A percentile compares a stretch with the other conserved stretches of the same genome.
These are phyloP conservation scores for Erigeron philadelphicus DNA, from an alignment of 140 eudicot genomes.

Conservation along the genomic window DNA sequence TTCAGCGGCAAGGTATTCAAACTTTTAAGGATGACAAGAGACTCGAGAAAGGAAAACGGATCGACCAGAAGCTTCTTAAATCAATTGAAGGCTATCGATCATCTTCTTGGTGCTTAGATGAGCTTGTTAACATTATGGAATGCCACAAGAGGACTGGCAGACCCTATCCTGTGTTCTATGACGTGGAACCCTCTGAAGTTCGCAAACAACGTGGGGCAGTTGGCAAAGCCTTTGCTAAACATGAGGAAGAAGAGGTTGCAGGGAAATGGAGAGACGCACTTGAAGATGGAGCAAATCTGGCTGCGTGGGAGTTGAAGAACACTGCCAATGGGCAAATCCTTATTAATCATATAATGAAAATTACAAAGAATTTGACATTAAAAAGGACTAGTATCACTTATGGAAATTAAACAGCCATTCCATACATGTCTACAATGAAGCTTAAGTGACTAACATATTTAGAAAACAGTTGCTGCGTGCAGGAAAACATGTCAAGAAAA, in stretches of 20 bases:
- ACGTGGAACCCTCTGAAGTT: background rate
- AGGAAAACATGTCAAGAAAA: too few species aligned
- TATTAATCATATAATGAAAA: background rate
- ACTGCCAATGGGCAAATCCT: background rate
- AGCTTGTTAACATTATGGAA: background rate
- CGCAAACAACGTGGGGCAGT: background rate
- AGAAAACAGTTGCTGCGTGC: too few species aligned
- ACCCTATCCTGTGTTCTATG: background rate
- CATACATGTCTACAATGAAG: too few species aligned
- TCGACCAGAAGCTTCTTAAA: constrained; percentile 7
- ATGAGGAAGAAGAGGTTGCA: background rate
- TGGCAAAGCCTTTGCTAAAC: background rate
- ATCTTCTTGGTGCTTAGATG: too few species aligned
- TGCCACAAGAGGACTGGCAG: background rate
- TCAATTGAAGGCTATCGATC: constrained; percentile 2
- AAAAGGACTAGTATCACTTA: too few species aligned
- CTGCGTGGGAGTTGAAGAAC: background rate
- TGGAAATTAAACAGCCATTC: too few species aligned
- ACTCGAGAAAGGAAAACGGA: constrained; percentile 5
- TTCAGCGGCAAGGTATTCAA: background rate
- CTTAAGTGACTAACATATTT: too few species aligned
- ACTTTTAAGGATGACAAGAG: constrained; percentile 8
- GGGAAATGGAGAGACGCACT: background rate
- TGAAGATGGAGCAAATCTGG: background rate
- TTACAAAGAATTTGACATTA: too few species aligned